Conservation (phyloP, 345 rosid genomes). For the Arabis hirsuta region DNA sequence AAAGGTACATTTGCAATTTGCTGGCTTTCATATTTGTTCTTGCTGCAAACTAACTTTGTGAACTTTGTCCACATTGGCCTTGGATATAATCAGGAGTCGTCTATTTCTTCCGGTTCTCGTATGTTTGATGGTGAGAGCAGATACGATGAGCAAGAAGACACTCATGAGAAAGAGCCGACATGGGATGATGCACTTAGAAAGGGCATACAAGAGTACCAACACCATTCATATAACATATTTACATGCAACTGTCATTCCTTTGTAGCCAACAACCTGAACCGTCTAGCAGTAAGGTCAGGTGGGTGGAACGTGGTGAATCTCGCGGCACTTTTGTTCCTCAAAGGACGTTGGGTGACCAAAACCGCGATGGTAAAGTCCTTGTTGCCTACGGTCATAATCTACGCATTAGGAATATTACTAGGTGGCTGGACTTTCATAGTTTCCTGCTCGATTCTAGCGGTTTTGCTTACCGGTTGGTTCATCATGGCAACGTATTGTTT, state of each 20-base stretch:
- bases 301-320: conserved; percentile 94
- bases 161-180: conserved; percentile 47
- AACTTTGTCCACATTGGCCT: not conserved
- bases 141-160: conserved; percentile 34
- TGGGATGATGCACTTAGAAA: conserved; percentile 83
- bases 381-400: conserved; percentile 60
- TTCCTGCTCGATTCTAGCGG: conserved; percentile 54
- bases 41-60: conserved; percentile 1
- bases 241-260: conserved; percentile 98
- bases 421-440: conserved; percentile 69
- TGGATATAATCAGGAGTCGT: conserved; percentile 49
- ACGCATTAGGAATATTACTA: conserved; percentile 57
- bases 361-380: conserved; percentile 55
- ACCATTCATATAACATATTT: conserved; percentile 73
- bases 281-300: conserved; percentile 66
- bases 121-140: conserved; percentile 47
- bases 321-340: conserved; percentile 66
- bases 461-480: conserved; percentile 80
- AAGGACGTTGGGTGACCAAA: conserved; percentile 83
- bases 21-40: not conserved
- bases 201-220: conserved; percentile 84
- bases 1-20: conserved; percentile 50
- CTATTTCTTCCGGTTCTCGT: conserved; percentile 39
- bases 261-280: conserved; percentile 89
- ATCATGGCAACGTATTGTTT: conserved; percentile 77